These are phyloP conservation scores for Cytospora piceicola DNA, from an alignment of 2,329 filamentous ascomycete species.

Conservation along the genomic window DNA sequence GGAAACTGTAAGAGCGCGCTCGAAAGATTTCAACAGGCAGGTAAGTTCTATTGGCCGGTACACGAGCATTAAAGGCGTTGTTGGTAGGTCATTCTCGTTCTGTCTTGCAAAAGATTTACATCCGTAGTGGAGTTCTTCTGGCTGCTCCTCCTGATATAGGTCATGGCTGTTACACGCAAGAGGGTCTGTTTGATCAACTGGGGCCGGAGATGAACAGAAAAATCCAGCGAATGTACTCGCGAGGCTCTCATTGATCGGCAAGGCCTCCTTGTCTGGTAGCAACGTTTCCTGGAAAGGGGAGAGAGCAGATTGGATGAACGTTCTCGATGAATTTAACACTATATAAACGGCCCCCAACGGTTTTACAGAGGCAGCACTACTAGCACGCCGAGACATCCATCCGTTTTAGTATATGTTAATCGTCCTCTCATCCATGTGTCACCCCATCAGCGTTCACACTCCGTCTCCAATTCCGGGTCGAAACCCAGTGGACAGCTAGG, in stretches of 20 bases:
- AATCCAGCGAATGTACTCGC: neutral
- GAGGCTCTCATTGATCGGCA: neutral
- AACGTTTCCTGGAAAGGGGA: neutral
- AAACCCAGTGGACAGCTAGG: neutral
- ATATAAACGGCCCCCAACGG: neutral
- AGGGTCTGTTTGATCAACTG: neutral
- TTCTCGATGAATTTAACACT: neutral
- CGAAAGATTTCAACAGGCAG: neutral
- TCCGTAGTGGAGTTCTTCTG: neutral
- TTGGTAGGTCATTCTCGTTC: neutral
- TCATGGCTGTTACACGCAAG: neutral
- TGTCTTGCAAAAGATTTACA: neutral
- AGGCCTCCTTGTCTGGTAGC: neutral
- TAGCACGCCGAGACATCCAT: constrained; percentile 14
- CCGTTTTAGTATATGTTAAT: neutral
- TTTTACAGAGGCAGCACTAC: neutral
- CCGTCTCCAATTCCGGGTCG: constrained; percentile 14
- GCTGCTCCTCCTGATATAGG: neutral
- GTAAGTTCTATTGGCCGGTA: neutral
- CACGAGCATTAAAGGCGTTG: neutral
- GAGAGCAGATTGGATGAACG: neutral
- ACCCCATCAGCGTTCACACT: neutral
- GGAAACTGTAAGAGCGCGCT: neutral
- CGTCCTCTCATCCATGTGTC: neutral
- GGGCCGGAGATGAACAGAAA: neutral